Percentiles rank a stretch among this genome's conserved stretches.
Conservation (phyloP, 345 rosid species). For the Mallotus nudiflorus region DNA sequence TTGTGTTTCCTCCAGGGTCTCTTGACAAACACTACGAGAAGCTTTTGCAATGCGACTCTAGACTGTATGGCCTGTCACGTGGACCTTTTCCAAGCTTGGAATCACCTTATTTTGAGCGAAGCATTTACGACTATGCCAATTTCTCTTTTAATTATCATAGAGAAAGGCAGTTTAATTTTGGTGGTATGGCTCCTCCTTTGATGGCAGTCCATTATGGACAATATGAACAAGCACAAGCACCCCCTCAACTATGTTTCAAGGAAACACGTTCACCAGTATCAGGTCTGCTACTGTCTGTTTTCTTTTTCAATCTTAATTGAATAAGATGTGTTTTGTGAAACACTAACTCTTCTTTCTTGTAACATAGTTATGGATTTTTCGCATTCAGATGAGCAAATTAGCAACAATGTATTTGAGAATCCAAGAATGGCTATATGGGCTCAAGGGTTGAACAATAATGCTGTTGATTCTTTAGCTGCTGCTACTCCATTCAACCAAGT, state of each 20-base stretch:
- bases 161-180: not conserved
- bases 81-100: slow-evolving; percentile 34
- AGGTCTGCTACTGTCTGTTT: slow-evolving; percentile 14
- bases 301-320: too few species aligned
- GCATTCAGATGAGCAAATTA: slow-evolving; percentile 13
- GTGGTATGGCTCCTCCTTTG: not conserved
- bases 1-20: slow-evolving; percentile 42
- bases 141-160: not conserved
- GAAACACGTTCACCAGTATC: slow-evolving; percentile 26
- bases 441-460: slow-evolving; percentile 7
- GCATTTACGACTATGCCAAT: not conserved
- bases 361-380: slow-evolving; percentile 32
- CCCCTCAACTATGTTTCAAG: not conserved
- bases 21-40: slow-evolving; percentile 51
- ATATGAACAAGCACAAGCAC: not conserved
- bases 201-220: slow-evolving; percentile 7
- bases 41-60: slow-evolving; percentile 35
- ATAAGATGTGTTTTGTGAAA: not conserved
- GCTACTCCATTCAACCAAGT: not conserved
- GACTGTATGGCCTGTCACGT: slow-evolving; percentile 32
- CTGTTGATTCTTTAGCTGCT: not conserved
- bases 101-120: slow-evolving; percentile 25
- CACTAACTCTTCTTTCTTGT: slow-evolving; percentile 14
- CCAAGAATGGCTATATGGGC: slow-evolving; percentile 1
- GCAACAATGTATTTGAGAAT: slow-evolving; percentile 8